Evolutionary conservation across 164 flowering plant species (phyloP).

Genomic region (Vitis vinifera): DNA sequence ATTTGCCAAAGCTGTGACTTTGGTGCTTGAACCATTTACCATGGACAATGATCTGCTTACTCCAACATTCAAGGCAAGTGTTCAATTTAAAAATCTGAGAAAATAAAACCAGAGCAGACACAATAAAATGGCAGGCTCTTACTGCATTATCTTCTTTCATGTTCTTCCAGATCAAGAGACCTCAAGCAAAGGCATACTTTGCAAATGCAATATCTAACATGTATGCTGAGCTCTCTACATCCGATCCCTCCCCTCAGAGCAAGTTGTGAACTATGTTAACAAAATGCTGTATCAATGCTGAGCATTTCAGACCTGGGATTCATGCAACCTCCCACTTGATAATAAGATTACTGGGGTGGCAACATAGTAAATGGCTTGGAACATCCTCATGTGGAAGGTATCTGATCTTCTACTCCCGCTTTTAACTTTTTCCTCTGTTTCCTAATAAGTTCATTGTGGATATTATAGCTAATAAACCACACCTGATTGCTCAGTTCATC

Average conservation of each 20-base stretch:
- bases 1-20: slow-evolving; percentile 79
- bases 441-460: no score
- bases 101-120: no score
- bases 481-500: no score
- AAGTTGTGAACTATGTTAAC: slow-evolving; percentile 2
- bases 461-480: no score
- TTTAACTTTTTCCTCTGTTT: no score
- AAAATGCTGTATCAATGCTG: no score
- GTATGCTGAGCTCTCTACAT: slow-evolving; percentile 64
- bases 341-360: no score
- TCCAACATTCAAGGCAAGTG: slow-evolving; percentile 84
- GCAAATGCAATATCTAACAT: slow-evolving; percentile 69
- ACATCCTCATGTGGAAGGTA: no score
- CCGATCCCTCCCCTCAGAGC: slow-evolving; percentile 37
- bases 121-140: neutral
- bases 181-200: slow-evolving; percentile 87
- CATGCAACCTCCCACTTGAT: no score
- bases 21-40: slow-evolving; percentile 81
- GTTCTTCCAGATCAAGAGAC: slow-evolving; percentile 73
- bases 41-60: slow-evolving; percentile 90
- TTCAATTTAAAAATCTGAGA: neutral
- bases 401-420: no score
- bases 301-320: no score
- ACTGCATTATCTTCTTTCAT: neutral
- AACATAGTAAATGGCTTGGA: no score